Evolutionary conservation across 495 filamentous ascomycete genomes (phyloP).

Genomic region (Acidomyces sp.): DNA sequence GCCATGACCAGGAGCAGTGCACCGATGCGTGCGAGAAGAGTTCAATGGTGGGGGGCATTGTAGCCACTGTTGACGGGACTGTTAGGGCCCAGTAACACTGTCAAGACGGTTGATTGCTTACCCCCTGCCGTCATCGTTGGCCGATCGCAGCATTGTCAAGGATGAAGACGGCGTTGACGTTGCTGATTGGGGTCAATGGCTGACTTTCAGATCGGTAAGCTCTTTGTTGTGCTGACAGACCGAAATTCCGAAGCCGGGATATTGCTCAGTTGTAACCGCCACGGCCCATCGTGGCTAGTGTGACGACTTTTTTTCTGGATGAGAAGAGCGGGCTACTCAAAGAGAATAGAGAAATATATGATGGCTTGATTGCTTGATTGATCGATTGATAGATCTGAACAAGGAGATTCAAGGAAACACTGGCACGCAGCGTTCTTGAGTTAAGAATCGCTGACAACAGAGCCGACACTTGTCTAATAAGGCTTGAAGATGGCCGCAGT

Average conservation of each 20-base stretch:
- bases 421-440: constrained; percentile 12
- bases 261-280: constrained; percentile 43
- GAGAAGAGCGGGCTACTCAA: no score
- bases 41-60: constrained; percentile 6
- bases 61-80: constrained; percentile 11
- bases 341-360: constrained; percentile 6
- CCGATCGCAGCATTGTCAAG: not conserved
- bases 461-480: not conserved
- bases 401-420: constrained; percentile 11
- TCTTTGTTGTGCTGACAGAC: constrained; percentile 3
- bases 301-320: no score
- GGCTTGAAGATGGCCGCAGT: not conserved
- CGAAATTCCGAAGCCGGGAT: not conserved
- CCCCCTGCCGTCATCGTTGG: constrained; percentile 18
- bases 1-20: constrained; percentile 4
- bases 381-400: constrained; percentile 4
- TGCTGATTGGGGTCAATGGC: not conserved
- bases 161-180: not conserved
- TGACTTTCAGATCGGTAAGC: not conserved
- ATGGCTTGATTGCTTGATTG: constrained; percentile 5
- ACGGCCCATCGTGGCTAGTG: constrained; percentile 35
- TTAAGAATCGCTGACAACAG: not conserved
- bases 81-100: constrained; percentile 1
- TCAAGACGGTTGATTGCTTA: not conserved
- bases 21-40: not conserved